phyloP scores from a whole-genome alignment of 495 filamentous ascomycete species.

The Penicillium paxilli region DNA sequence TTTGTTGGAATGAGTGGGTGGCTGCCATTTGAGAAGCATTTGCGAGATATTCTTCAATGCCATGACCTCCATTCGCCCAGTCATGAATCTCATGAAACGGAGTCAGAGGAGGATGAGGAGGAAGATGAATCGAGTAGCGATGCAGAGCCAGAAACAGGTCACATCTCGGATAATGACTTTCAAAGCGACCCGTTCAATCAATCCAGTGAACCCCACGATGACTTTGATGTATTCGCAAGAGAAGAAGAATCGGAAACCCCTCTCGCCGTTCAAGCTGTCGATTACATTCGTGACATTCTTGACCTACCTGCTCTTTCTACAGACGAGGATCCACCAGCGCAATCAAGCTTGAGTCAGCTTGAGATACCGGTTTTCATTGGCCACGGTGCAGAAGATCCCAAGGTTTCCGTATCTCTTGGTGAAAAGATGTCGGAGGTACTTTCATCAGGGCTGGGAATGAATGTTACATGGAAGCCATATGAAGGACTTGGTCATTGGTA shows the following conservation, averaged over 20 bases:
- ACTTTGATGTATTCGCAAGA: slow-evolving; percentile 7
- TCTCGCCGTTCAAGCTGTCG: slow-evolving; percentile 6
- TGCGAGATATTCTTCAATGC: slow-evolving; percentile 26
- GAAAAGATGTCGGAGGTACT: slow-evolving; percentile 39
- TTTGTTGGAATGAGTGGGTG: slow-evolving; percentile 59
- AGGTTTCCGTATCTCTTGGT: slow-evolving; percentile 49
- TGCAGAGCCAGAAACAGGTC: slow-evolving; percentile 2
- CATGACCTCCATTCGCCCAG: background rate
- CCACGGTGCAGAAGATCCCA: slow-evolving; percentile 52
- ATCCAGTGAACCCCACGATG: background rate
- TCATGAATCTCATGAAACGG: background rate
- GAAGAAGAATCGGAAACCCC: slow-evolving; percentile 17
- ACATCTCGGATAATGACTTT: background rate
- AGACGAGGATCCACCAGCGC: background rate
- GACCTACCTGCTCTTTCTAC: slow-evolving; percentile 12
- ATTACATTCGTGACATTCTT: slow-evolving; percentile 15
- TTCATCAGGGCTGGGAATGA: slow-evolving; percentile 33
- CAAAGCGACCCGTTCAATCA: slow-evolving; percentile 12
- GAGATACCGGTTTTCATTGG: slow-evolving; percentile 50
- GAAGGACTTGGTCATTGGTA: slow-evolving; percentile 58
- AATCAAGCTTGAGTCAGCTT: slow-evolving; percentile 8
- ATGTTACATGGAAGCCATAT: slow-evolving; percentile 53
- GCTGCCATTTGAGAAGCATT: slow-evolving; percentile 47
- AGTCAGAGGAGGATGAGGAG: background rate
- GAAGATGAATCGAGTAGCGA: slow-evolving; percentile 2